Base-by-base conservation (phyloP, 2,329 filamentous ascomycete genomes). In the Fusarium sp. region DNA sequence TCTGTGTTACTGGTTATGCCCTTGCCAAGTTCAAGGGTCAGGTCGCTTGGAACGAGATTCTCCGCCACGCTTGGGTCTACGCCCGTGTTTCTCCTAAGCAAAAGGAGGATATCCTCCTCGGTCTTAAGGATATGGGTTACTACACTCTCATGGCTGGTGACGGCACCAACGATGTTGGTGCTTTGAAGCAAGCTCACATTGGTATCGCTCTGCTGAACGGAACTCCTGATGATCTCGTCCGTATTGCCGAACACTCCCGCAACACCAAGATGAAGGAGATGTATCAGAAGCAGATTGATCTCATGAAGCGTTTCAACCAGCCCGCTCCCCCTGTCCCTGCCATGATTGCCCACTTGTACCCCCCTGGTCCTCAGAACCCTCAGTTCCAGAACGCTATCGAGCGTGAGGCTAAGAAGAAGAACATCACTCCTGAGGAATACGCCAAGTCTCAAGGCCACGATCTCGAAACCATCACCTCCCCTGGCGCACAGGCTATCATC, bases 131-230 rank as follows among this genome's bases (percentile, higher is more conserved):
- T 75, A 92, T 93, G 82, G 96, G 96, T 49, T 99, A 99, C 83
- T 97, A 96, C 64, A 99, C 96, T 30, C 87, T 99, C 66, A 99
- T 99, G 96, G 96, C 94, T 73, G 96, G 96, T 79, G 96, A 99
- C 75, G 96, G 96, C 68, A 99, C 96, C 56, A 99, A 99, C 79
- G 96, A 99, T 76, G 96, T 99, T 56, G 96, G 96, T 69, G 96
- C 96, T 44, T 84, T 99, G 75, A 99, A 99, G 84, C 96, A 99
- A 82, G 96, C 96, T 40, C 96, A 99, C 77, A 94, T 99, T 68
- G 96, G 96, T 80, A 92, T 99, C 67, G 96, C 96, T 22, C 88
- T 99, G 49, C 88, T 99, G 71, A 99, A 99, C 79, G 96, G 96
- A 67, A 96, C 94, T 2, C 91, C 90, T 70, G 92, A 98, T 22